These are phyloP conservation scores for Amniculicola lignicola DNA, from an alignment of 495 filamentous ascomycete species.

Conservation along the genomic window DNA sequence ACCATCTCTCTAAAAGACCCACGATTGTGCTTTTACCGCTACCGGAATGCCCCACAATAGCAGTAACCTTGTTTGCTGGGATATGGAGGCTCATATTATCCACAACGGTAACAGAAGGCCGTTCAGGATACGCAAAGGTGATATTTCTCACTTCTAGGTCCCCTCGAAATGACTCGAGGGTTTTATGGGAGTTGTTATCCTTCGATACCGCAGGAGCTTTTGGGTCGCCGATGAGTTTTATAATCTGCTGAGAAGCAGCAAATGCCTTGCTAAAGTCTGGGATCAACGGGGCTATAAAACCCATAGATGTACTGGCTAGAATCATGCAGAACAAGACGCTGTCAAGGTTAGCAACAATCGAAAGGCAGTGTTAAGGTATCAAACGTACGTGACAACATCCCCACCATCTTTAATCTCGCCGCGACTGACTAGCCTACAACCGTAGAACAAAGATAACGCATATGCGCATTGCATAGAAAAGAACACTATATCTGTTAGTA, in stretches of 20 bases:
- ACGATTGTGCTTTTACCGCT: constrained; percentile 94
- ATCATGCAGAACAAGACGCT: constrained; percentile 34
- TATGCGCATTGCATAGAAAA: constrained; percentile 9
- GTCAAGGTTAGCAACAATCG: not conserved
- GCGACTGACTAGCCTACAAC: constrained; percentile 9
- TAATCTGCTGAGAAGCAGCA: constrained; percentile 28
- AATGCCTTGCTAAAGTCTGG: constrained; percentile 26
- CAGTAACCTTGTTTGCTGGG: constrained; percentile 83
- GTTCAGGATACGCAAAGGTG: constrained; percentile 88
- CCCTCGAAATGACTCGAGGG: too few species aligned
- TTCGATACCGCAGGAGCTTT: too few species aligned
- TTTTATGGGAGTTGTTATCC: too few species aligned
- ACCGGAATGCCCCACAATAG: constrained; percentile 81
- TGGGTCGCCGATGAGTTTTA: constrained; percentile 21
- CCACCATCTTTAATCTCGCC: constrained; percentile 10
- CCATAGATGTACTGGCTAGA: constrained; percentile 27
- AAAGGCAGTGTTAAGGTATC: not conserved
- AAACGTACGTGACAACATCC: constrained; percentile 4
- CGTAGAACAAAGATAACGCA: constrained; percentile 21
- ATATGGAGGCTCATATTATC: constrained; percentile 71
- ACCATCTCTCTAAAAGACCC: constrained; percentile 90
- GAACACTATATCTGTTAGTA: constrained; percentile 6
- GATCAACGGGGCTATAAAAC: constrained; percentile 29
- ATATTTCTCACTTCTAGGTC: constrained; percentile 74
- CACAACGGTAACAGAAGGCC: constrained; percentile 85